phyloP scores from a whole-genome alignment of 805 yeast species.

The Diddensiella transvaalensis region DNA sequence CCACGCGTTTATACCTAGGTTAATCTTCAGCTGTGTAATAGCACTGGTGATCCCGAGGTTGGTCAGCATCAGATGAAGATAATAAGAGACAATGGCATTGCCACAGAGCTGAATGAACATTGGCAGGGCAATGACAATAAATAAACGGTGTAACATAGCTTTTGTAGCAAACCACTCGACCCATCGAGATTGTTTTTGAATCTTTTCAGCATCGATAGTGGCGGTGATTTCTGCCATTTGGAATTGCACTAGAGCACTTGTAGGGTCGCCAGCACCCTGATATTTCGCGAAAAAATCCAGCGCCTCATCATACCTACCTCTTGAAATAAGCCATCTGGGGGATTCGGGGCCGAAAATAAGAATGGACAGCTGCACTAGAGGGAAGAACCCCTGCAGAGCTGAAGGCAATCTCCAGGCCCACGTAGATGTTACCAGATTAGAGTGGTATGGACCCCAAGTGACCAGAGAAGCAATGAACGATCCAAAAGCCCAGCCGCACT shows the following conservation, averaged over 20 bases:
- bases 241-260: constrained; percentile 14
- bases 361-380: constrained; percentile 45
- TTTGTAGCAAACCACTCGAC: constrained; percentile 10
- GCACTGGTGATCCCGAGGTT: constrained; percentile 48
- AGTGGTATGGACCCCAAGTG: constrained; percentile 64
- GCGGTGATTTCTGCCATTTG: constrained; percentile 15
- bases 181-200: constrained; percentile 9
- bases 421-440: constrained; percentile 43
- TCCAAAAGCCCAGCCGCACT: constrained; percentile 67
- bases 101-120: constrained; percentile 17
- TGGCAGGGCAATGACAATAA: constrained; percentile 12
- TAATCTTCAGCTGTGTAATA: constrained; percentile 13
- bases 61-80: constrained; percentile 46
- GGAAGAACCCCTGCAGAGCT: constrained; percentile 60
- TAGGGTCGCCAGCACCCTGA: constrained; percentile 19
- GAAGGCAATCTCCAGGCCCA: constrained; percentile 68
- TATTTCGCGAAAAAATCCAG: constrained; percentile 33
- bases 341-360: constrained; percentile 9
- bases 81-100: constrained; percentile 33
- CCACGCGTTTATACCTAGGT: constrained; percentile 9
- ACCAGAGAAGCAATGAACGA: constrained; percentile 60
- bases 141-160: constrained; percentile 11
- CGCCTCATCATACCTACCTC: constrained; percentile 29
- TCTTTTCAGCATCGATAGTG: constrained; percentile 17
- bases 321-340: constrained; percentile 11